phyloP scores from a whole-genome alignment of 2,329 filamentous ascomycete species.

The Aureobasidium sp. region DNA sequence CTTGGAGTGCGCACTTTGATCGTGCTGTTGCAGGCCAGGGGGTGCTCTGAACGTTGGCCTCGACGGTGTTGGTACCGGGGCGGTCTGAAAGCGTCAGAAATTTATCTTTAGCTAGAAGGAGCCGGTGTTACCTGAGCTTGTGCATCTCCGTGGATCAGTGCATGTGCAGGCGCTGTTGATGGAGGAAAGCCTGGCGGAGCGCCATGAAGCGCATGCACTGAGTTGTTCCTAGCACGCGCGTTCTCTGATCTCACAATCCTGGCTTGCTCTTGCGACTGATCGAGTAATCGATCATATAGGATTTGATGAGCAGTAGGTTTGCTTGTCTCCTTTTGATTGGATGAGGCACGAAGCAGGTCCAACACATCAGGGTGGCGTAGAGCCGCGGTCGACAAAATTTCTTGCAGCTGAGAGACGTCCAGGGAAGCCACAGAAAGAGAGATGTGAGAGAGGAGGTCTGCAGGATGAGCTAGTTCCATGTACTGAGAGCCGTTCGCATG shows the following conservation, averaged over 20 bases:
- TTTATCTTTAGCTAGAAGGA: not conserved
- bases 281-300: not conserved
- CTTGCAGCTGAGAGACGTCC: not conserved
- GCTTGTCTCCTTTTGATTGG: not conserved
- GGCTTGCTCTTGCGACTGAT: not conserved
- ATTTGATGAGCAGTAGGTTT: not conserved
- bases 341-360: not conserved
- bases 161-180: not conserved
- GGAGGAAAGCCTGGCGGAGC: not conserved
- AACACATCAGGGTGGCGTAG: not conserved
- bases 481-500: too few species aligned
- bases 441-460: not conserved
- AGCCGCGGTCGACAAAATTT: not conserved
- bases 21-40: too few species aligned
- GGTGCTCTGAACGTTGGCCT: too few species aligned
- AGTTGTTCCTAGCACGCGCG: not conserved
- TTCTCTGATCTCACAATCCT: not conserved
- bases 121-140: not conserved
- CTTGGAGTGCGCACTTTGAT: too few species aligned
- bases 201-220: not conserved
- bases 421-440: not conserved
- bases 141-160: too few species aligned
- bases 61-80: not conserved
- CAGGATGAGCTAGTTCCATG: not conserved
- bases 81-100: not conserved